Conservation (phyloP, 139 green algal genomes). For the Closterium sp. region DNA sequence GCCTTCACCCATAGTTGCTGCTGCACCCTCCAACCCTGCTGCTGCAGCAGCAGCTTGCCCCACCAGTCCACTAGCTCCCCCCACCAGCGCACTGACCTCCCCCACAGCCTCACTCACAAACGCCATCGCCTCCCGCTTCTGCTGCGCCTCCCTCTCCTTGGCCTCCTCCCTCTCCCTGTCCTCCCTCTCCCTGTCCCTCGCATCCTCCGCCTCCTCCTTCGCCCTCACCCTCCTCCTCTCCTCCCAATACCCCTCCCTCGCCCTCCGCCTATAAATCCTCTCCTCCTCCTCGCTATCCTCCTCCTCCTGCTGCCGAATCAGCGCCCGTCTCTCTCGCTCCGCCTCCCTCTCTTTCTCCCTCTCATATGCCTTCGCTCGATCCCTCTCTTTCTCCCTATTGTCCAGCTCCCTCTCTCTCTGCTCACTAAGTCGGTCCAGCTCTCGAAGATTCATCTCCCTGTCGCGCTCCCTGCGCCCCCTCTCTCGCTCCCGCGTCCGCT, state of each 20-base stretch:
- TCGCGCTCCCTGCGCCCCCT: constrained; percentile 8
- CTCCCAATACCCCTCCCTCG: constrained; percentile 7
- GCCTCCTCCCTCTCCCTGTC: constrained; percentile 13
- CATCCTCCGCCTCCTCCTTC: constrained; percentile 11
- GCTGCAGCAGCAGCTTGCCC: constrained; percentile 11
- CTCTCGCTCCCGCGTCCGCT: constrained; percentile 23
- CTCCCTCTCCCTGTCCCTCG: constrained; percentile 25
- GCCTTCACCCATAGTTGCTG: neutral
- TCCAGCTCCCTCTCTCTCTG: constrained; percentile 32
- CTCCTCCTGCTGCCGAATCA: constrained; percentile 31
- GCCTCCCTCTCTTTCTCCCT: constrained; percentile 36
- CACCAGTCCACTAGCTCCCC: constrained; percentile 15
- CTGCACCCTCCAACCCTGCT: neutral
- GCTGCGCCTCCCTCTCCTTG: constrained; percentile 25
- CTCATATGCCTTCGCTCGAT: neutral
- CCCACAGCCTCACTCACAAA: constrained; percentile 33
- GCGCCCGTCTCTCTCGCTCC: constrained; percentile 26
- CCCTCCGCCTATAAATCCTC: neutral
- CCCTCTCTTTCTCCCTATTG: constrained; percentile 26
- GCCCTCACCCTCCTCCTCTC: constrained; percentile 30
- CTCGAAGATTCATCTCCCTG: neutral
- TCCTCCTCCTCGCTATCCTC: constrained; percentile 28
- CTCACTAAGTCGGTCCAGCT: constrained; percentile 7
- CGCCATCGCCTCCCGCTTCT: neutral
- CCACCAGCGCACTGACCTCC: neutral